Evolutionary conservation across 768 basidiomycete species (phyloP).

Genomic region (Tephrocybe sp.): DNA sequence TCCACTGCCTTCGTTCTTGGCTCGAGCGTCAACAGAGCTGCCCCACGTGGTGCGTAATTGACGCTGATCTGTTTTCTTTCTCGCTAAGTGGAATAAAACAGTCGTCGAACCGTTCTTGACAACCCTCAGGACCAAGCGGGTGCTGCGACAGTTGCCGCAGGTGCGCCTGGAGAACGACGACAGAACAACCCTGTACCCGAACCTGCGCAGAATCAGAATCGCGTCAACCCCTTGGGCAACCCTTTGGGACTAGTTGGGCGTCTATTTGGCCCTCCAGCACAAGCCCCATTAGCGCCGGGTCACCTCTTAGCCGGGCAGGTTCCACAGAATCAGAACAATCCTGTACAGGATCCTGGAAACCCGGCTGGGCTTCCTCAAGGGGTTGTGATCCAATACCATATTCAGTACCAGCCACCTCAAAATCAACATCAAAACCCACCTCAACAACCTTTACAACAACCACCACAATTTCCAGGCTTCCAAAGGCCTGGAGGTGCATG

Average conservation of each 20-base stretch:
- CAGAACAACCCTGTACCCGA: conserved; percentile 21
- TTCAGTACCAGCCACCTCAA: conserved; percentile 52
- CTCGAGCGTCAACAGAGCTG: conserved; percentile 98
- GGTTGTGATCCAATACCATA: conserved; percentile 63
- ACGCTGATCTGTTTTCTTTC: conserved; percentile 1
- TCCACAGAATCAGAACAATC: conserved; percentile 24
- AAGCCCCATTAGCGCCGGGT: conserved; percentile 35
- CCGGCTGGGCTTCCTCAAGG: conserved; percentile 40
- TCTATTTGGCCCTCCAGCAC: conserved; percentile 54
- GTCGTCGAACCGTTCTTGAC: conserved; percentile 79
- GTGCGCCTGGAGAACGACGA: conserved; percentile 33
- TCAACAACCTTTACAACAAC: conserved; percentile 36
- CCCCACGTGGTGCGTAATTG: conserved; percentile 83
- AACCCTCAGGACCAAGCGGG: conserved; percentile 34
- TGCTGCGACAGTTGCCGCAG: conserved; percentile 23
- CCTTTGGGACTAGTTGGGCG: conserved; percentile 56
- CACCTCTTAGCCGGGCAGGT: conserved; percentile 31
- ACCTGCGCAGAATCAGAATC: conserved; percentile 33
- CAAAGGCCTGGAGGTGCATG: conserved; percentile 64
- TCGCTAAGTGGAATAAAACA: conserved; percentile 27
- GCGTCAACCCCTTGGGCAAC: conserved; percentile 43
- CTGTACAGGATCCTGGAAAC: conserved; percentile 29
- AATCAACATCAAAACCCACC: conserved; percentile 33
- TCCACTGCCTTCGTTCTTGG: conserved; percentile 96
- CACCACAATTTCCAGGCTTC: conserved; percentile 63